phyloP scores from a whole-genome alignment of 2,329 filamentous ascomycete genomes.

The Xylaria sp. region DNA sequence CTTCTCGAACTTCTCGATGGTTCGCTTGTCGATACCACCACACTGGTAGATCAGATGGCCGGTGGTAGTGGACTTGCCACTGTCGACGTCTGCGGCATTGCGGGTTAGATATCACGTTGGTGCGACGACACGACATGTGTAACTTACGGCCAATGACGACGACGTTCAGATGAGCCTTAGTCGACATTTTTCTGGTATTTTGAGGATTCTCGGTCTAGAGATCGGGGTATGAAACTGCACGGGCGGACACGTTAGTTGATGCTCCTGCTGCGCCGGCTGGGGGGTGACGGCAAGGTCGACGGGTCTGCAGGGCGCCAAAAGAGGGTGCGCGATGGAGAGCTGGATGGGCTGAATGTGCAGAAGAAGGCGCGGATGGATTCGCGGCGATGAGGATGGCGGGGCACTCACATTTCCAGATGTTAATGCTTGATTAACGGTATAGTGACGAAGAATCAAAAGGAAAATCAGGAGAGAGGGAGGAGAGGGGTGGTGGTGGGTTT shows the following conservation, averaged over 20 bases:
- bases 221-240: slow-evolving; percentile 21
- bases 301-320: not conserved
- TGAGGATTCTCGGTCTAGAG: slow-evolving; percentile 43
- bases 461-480: slow-evolving; percentile 34
- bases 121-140: not conserved
- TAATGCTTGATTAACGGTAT: slow-evolving; percentile 51
- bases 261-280: not conserved
- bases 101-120: slow-evolving; percentile 23
- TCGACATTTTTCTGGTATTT: slow-evolving; percentile 26
- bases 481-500: slow-evolving; percentile 32
- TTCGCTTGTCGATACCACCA: slow-evolving; percentile 99
- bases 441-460: slow-evolving; percentile 45
- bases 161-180: slow-evolving; percentile 95
- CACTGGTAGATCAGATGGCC: slow-evolving; percentile 99
- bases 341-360: not conserved
- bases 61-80: slow-evolving; percentile 64
- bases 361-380: slow-evolving; percentile 2
- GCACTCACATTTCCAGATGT: slow-evolving; percentile 42
- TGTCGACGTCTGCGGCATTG: slow-evolving; percentile 39
- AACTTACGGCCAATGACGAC: slow-evolving; percentile 78
- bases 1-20: slow-evolving; percentile 99
- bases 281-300: not conserved
- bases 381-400: slow-evolving; percentile 22
- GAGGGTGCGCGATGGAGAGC: not conserved
- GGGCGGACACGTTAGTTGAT: slow-evolving; percentile 10